Percentiles rank a stretch among this genome's conserved stretches.
These are phyloP conservation scores for Hydnum rufescens DNA, from an alignment of 768 basidiomycete genomes.

Conservation along the genomic window DNA sequence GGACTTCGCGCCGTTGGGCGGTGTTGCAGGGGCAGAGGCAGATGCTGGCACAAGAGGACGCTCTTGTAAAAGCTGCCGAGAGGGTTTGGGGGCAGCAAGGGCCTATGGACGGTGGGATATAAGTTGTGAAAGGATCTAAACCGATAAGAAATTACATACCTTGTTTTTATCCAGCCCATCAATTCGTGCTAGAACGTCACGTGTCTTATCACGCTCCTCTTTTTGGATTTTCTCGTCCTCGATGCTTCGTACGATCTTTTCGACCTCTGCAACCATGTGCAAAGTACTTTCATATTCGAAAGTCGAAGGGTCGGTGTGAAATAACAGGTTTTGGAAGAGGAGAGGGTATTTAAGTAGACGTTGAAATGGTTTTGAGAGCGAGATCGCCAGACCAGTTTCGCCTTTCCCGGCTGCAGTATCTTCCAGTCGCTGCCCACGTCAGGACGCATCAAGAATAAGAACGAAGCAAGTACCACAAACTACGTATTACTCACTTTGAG, in stretches of 20 bases:
- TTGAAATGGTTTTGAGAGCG: constrained; percentile 92
- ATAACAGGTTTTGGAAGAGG: constrained; percentile 91
- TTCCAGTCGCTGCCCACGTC: constrained; percentile 39
- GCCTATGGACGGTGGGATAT: constrained; percentile 13
- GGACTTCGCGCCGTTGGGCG: constrained; percentile 1
- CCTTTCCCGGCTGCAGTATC: constrained; percentile 63
- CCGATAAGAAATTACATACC: constrained; percentile 22
- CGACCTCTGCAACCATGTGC: constrained; percentile 93
- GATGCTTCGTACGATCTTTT: constrained; percentile 86
- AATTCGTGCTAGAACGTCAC: constrained; percentile 89
- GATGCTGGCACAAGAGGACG: constrained; percentile 19
- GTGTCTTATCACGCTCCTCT: constrained; percentile 86
- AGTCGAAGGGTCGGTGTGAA: constrained; percentile 91
- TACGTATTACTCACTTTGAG: constrained; percentile 24
- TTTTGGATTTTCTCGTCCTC: constrained; percentile 97
- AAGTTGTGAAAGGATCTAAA: background rate
- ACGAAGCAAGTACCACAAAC: background rate
- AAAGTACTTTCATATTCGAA: constrained; percentile 94
- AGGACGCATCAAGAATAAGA: background rate
- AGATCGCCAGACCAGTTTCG: constrained; percentile 88
- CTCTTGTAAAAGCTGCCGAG: constrained; percentile 74
- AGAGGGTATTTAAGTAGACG: constrained; percentile 91
- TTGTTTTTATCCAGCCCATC: constrained; percentile 90
- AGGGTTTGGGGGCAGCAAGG: constrained; percentile 76
- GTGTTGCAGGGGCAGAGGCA: background rate